phyloP scores from a whole-genome alignment of 78 protist genomes.

The Kipferlia bialata region DNA sequence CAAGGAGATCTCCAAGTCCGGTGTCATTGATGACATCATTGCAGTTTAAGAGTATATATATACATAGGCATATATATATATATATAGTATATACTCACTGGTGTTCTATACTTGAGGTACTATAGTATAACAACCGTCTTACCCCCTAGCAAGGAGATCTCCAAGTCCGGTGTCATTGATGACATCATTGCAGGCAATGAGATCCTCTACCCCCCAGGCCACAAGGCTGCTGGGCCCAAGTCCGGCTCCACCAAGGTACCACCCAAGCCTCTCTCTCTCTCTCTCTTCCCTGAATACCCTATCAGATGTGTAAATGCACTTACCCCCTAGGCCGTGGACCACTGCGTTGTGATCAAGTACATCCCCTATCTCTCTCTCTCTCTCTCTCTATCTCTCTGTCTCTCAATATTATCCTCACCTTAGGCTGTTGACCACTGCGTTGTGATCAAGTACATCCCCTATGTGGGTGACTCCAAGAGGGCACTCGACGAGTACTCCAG shows the following conservation, averaged over 20 bases:
- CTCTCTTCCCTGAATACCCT: too few species aligned
- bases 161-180: constrained; percentile 92
- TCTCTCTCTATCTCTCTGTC: too few species aligned
- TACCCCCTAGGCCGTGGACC: neutral
- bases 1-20: constrained; percentile 93
- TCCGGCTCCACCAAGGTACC: too few species aligned
- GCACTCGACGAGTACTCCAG: constrained; percentile 91
- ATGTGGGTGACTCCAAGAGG: constrained; percentile 96
- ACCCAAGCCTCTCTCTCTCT: too few species aligned
- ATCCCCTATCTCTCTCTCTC: too few species aligned
- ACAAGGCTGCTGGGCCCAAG: too few species aligned
- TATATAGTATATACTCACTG: too few species aligned
- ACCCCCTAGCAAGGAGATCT: constrained; percentile 97
- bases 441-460: constrained; percentile 96
- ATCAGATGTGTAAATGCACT: too few species aligned
- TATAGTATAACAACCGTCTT: too few species aligned
- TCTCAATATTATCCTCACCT: too few species aligned
- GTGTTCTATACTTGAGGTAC: too few species aligned
- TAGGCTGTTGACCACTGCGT: constrained; percentile 87
- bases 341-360: constrained; percentile 10
- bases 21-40: constrained; percentile 97
- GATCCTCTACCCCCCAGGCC: constrained; percentile 60
- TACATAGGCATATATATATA: too few species aligned
- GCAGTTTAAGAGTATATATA: constrained; percentile 61
- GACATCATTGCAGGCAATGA: constrained; percentile 87